phyloP scores from a whole-genome alignment of 371 early-diverging fungal species.

The Circinella minor region DNA sequence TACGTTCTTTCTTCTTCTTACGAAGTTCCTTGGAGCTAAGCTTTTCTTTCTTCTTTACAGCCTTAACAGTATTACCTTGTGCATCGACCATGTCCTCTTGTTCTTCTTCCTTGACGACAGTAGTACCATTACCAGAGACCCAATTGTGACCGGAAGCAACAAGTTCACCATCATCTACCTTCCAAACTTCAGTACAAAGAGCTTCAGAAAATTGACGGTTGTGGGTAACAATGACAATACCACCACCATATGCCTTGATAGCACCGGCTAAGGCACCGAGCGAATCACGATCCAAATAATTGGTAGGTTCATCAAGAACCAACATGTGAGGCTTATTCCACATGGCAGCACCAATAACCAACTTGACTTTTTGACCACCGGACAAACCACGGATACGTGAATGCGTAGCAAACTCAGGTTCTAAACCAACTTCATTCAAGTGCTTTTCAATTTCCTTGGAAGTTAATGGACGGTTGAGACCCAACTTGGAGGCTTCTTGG shows the following conservation, averaged over 20 bases:
- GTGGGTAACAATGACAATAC: slow-evolving; percentile 80
- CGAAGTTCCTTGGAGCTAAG: slow-evolving; percentile 53
- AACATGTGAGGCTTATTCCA: slow-evolving; percentile 88
- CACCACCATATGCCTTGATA: slow-evolving; percentile 73
- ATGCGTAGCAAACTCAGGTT: slow-evolving; percentile 79
- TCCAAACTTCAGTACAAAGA: slow-evolving; percentile 75
- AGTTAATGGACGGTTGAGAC: slow-evolving; percentile 69
- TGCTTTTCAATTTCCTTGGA: slow-evolving; percentile 74
- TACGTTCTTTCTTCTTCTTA: slow-evolving; percentile 63
- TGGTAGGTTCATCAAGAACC: slow-evolving; percentile 91
- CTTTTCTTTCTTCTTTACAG: slow-evolving; percentile 51
- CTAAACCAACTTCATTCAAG: slow-evolving; percentile 69
- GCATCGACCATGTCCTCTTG: slow-evolving; percentile 52
- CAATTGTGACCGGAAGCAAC: slow-evolving; percentile 57
- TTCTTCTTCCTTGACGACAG: slow-evolving; percentile 40
- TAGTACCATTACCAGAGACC: slow-evolving; percentile 52
- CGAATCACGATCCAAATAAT: slow-evolving; percentile 80
- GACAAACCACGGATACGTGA: slow-evolving; percentile 85
- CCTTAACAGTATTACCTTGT: slow-evolving; percentile 55
- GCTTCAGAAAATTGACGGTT: slow-evolving; percentile 75
- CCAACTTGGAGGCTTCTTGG: slow-evolving; percentile 66
- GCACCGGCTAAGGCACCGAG: slow-evolving; percentile 75
- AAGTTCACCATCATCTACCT: slow-evolving; percentile 72
- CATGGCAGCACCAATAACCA: slow-evolving; percentile 86
- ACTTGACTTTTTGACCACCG: slow-evolving; percentile 92